phyloP scores from a whole-genome alignment of 1,284 basidiomycete genomes.

The Caloboletus inedulis region DNA sequence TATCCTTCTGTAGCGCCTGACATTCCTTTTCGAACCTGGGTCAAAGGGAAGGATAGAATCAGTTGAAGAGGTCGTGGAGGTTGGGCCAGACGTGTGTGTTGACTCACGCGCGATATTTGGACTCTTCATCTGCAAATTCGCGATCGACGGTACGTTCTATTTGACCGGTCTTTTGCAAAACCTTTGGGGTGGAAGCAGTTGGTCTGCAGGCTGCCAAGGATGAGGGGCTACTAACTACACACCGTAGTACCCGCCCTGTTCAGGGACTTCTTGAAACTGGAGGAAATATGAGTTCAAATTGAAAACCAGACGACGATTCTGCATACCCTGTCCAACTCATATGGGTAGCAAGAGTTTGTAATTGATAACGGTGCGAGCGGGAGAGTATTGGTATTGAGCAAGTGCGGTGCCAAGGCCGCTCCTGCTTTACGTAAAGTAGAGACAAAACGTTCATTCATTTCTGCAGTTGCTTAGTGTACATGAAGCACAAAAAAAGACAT shows the following conservation, averaged over 20 bases:
- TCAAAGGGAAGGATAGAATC: not conserved
- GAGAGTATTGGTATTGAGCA: not conserved
- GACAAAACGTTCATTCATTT: not conserved
- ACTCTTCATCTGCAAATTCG: constrained; percentile 91
- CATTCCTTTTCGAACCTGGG: constrained; percentile 92
- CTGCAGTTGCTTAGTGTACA: constrained; percentile 4
- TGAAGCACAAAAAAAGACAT: not conserved
- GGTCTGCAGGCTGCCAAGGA: not conserved
- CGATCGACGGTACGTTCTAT: constrained; percentile 94
- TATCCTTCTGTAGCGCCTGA: constrained; percentile 89
- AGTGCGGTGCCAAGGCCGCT: not conserved
- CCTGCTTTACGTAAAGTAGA: constrained; percentile 18
- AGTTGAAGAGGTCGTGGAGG: not conserved
- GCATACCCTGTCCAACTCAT: constrained; percentile 51
- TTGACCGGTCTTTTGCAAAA: constrained; percentile 96
- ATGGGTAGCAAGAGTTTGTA: constrained; percentile 13
- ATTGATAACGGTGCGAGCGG: not conserved
- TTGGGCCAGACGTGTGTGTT: not conserved
- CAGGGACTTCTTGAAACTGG: constrained; percentile 91
- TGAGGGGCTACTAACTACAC: constrained; percentile 26
- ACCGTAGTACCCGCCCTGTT: constrained; percentile 90
- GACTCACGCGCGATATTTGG: constrained; percentile 84
- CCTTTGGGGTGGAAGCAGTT: constrained; percentile 39
- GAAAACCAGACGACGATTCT: not conserved
- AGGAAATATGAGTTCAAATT: constrained; percentile 5